Evolutionary conservation across 768 basidiomycete species (phyloP).

Genomic region (Tricholoma sp.): DNA sequence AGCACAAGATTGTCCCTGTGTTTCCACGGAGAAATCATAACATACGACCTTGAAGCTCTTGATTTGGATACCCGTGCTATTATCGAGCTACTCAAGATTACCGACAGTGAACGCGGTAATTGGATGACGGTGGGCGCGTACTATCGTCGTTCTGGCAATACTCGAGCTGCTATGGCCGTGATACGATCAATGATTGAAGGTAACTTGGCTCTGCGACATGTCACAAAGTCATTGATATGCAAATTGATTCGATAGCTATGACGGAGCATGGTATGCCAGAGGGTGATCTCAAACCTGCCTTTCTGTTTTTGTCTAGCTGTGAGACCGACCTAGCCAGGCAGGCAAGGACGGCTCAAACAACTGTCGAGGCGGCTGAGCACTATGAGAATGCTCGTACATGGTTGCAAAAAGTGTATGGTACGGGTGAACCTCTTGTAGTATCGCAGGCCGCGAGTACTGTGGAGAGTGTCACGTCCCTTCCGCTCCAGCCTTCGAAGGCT

Average conservation of each 20-base stretch:
- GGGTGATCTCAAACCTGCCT: slow-evolving; percentile 42
- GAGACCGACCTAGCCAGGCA: slow-evolving; percentile 42
- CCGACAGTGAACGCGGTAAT: slow-evolving; percentile 42
- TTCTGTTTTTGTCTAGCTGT: slow-evolving; percentile 50
- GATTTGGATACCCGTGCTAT: slow-evolving; percentile 39
- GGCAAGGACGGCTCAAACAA: slow-evolving; percentile 15
- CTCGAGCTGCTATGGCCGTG: slow-evolving; percentile 39
- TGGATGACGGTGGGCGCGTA: slow-evolving; percentile 53
- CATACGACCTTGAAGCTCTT: slow-evolving; percentile 37
- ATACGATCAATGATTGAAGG: slow-evolving; percentile 44
- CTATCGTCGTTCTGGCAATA: slow-evolving; percentile 46
- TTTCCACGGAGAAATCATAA: slow-evolving; percentile 36
- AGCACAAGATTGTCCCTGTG: slow-evolving; percentile 24
- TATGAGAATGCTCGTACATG: slow-evolving; percentile 36
- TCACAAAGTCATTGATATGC: slow-evolving; percentile 4
- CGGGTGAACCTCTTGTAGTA: slow-evolving; percentile 3
- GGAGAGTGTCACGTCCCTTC: background rate
- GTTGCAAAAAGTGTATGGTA: slow-evolving; percentile 46
- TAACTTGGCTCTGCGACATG: slow-evolving; percentile 16
- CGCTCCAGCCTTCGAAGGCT: background rate
- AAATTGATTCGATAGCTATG: slow-evolving; percentile 31
- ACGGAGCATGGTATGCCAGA: slow-evolving; percentile 28
- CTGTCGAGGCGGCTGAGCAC: slow-evolving; percentile 27
- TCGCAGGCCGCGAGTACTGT: background rate
- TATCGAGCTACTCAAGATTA: slow-evolving; percentile 40